Evolutionary conservation across 495 filamentous ascomycete genomes (phyloP).

Genomic region (Hypoxylon cercidicola): DNA sequence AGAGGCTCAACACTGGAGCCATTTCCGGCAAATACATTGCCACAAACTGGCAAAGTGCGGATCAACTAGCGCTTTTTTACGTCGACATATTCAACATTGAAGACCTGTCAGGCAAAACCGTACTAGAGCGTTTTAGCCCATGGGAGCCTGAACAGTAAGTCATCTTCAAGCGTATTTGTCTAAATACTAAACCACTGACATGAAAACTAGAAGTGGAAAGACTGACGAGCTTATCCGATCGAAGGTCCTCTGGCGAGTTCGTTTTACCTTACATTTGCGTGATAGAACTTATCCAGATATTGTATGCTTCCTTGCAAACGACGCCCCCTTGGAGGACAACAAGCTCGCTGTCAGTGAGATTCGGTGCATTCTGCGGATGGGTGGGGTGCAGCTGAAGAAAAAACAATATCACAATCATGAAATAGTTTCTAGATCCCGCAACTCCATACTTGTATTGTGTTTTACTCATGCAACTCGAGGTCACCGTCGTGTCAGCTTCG

Average conservation of each 20-base stretch:
- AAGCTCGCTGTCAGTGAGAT: slow-evolving; percentile 7
- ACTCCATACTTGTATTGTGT: slow-evolving; percentile 1
- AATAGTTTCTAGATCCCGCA: slow-evolving; percentile 1
- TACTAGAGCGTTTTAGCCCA: slow-evolving; percentile 4
- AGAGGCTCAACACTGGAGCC: background rate
- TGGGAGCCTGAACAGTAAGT: slow-evolving; percentile 5
- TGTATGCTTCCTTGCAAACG: slow-evolving; percentile 8
- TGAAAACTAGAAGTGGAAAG: background rate
- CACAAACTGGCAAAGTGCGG: background rate
- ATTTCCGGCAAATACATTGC: background rate
- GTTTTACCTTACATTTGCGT: slow-evolving; percentile 4
- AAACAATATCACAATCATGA: background rate
- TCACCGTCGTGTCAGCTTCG: slow-evolving; percentile 7
- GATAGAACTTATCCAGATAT: slow-evolving; percentile 5
- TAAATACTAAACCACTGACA: slow-evolving; percentile 4
- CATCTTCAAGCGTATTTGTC: background rate
- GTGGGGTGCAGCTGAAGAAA: background rate
- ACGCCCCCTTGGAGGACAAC: slow-evolving; percentile 2
- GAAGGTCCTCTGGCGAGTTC: slow-evolving; percentile 4
- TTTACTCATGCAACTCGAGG: slow-evolving; percentile 6
- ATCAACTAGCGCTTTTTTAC: background rate
- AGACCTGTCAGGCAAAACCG: background rate
- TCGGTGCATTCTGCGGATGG: slow-evolving; percentile 6
- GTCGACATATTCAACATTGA: background rate
- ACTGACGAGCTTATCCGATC: background rate